Conservation (phyloP, 2,329 filamentous ascomycete genomes). For the Tolypocladium sp. region DNA sequence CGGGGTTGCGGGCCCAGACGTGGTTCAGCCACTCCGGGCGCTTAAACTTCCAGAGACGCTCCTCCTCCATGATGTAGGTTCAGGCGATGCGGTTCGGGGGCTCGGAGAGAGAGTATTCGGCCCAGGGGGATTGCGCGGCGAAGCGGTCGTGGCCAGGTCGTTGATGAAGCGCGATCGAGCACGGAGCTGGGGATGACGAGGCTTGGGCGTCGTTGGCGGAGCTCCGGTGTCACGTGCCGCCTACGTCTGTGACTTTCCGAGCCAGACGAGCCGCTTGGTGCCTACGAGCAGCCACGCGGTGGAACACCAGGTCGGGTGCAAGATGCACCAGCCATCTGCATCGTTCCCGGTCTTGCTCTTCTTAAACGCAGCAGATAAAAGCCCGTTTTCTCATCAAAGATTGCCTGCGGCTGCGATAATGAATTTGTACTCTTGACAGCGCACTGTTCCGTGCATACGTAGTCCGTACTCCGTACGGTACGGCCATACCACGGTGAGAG, state of each 20-base stretch:
- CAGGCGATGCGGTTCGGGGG: not conserved
- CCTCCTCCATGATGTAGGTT: constrained; percentile 45
- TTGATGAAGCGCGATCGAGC: not conserved
- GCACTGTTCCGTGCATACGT: not conserved
- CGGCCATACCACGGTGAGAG: not conserved
- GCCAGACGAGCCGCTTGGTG: no score
- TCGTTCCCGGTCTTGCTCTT: no score
- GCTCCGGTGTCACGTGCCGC: not conserved
- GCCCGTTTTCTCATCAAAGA: no score
- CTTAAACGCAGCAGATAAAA: no score
- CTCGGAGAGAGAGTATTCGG: not conserved
- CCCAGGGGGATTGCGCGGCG: not conserved
- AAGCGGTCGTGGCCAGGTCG: not conserved
- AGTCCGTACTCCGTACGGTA: not conserved
- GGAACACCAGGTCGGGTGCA: no score
- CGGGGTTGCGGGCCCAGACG: constrained; percentile 52
- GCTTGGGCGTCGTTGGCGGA: not conserved
- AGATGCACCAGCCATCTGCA: no score
- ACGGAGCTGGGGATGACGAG: not conserved
- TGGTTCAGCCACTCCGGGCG: constrained; percentile 60
- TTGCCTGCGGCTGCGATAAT: not conserved
- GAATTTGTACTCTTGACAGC: not conserved
- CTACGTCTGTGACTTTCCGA: no score
- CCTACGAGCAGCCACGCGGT: no score
- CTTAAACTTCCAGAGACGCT: constrained; percentile 59